Evolutionary conservation across 2,329 filamentous ascomycete species (phyloP), one percentile per base, ranked within the genome.

Genomic region (Metarhizium anisopliae): DNA sequence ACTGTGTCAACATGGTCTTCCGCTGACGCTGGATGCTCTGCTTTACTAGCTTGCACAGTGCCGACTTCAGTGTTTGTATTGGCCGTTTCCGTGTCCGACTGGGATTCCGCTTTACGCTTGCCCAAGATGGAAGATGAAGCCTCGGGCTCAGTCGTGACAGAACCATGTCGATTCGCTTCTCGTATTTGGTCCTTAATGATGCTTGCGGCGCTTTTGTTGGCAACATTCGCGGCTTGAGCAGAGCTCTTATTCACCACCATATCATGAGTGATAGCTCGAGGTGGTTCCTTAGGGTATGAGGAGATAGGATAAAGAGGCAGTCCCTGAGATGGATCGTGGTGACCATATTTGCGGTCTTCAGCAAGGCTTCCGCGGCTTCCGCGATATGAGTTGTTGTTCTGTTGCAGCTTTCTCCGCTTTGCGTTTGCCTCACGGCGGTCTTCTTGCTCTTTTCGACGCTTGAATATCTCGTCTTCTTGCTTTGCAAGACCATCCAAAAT

Each of bases 141-240:
- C 40, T 72, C 66, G 61, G 70, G 47, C 61, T 71, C 59, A 4
- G 62, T 13, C 14, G 18, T 16, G 8, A 14, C 45, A 18, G 25
- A 8, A 8, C 36, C 40, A 13, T 13, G 49, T 38, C 29, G 30
- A 47, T 68, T 68, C 29, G 60, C 62, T 4, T 62, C 75, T 66
- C 91, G 81, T 55, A 96, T 79, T 65, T 89, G 84, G 62, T 87
- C 87, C 72, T 95, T 95, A 53, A 99, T 74, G 20, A 87, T 87
- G 59, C 90, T 92, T 36, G 94, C 94, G 29, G 94, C 94, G 65
- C 90, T 96, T 73, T 95, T 96, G 74, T 99, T 99, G 55, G 91
- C 90, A 55, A 83, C 75, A 60, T 90, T 93, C 35, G 89, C 84
- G 64, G 86, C 85, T 56, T 83, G 78, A 38, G 82, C 74, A 30